Conservation (phyloP, 495 filamentous ascomycete genomes). For the Trypethelium eluteriae region DNA sequence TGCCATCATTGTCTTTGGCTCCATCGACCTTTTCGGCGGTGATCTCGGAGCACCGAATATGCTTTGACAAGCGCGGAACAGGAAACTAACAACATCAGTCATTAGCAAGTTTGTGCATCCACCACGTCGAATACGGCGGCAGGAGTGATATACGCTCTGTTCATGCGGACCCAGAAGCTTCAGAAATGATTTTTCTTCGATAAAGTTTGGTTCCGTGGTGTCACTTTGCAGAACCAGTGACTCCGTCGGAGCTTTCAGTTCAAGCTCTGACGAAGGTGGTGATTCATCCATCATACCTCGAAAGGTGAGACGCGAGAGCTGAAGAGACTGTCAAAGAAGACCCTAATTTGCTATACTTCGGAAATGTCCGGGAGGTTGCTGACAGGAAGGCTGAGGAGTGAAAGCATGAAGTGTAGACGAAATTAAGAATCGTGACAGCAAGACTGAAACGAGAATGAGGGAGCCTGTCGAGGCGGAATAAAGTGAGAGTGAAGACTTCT, state of each 20-base stretch:
- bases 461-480: no score
- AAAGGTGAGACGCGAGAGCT: no score
- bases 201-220: neutral
- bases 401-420: neutral
- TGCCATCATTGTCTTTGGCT: no score
- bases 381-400: neutral
- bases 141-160: neutral
- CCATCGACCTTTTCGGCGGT: no score
- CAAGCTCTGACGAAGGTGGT: no score
- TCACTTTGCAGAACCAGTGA: neutral
- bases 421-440: neutral
- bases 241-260: neutral
- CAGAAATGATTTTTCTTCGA: neutral
- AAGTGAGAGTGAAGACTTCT: no score
- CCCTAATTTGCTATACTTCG: neutral
- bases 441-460: no score
- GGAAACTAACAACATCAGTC: neutral
- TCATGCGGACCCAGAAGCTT: neutral
- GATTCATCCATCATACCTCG: no score
- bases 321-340: neutral
- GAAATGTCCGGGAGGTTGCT: neutral
- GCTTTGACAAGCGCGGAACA: neutral
- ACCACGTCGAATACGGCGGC: neutral
- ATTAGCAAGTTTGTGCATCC: neutral
- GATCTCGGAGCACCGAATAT: neutral